phyloP scores from a whole-genome alignment of 345 rosid species.

The Camelina neglecta region DNA sequence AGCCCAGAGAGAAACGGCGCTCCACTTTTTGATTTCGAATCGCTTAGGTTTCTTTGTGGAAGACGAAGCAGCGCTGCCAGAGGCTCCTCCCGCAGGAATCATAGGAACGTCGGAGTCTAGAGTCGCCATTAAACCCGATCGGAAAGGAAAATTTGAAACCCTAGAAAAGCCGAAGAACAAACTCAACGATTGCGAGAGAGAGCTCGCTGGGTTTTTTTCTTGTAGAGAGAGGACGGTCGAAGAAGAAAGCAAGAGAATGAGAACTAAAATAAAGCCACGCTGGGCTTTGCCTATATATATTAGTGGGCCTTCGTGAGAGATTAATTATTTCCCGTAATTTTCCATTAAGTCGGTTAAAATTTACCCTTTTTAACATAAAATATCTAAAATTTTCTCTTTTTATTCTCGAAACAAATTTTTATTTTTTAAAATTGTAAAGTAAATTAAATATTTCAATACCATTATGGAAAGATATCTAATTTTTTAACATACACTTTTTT shows the following conservation, averaged over 20 bases:
- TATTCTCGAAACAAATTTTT: neutral
- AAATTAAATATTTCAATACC: neutral
- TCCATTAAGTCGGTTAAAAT: neutral
- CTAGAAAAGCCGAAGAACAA: slow-evolving; percentile 13
- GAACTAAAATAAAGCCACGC: no score
- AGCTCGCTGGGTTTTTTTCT: neutral
- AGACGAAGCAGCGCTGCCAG: slow-evolving; percentile 58
- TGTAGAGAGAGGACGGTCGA: neutral
- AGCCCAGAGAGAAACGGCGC: slow-evolving; percentile 94
- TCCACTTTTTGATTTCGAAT: slow-evolving; percentile 96
- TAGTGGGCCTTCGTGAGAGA: neutral
- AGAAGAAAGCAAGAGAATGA: neutral
- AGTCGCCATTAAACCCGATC: slow-evolving; percentile 60
- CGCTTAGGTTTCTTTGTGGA: slow-evolving; percentile 77
- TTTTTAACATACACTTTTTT: no score
- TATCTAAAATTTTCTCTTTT: neutral
- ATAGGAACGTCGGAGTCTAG: slow-evolving; percentile 82
- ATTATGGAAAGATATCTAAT: neutral
- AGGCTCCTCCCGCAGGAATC: slow-evolving; percentile 78
- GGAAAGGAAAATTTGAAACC: slow-evolving; percentile 18
- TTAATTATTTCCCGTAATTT: neutral
- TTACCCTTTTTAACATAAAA: neutral
- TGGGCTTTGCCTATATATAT: slow-evolving; percentile 13
- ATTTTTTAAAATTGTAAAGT: neutral
- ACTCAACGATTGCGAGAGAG: neutral